phyloP scores from a whole-genome alignment of 805 yeast genomes.

The Candida andamanensis region DNA sequence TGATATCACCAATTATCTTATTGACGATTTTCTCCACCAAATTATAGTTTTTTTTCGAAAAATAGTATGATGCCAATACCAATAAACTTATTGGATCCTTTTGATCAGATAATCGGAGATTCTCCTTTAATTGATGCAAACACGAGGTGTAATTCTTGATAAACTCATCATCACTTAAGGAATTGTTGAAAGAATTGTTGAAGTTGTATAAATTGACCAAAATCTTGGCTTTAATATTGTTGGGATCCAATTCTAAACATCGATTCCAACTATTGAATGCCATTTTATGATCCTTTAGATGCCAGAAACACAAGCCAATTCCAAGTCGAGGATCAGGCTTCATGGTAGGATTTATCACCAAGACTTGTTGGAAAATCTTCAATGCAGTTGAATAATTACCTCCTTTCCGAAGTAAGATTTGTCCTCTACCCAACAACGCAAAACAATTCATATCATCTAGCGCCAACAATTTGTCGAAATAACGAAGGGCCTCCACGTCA shows the following conservation, averaged over 20 bases:
- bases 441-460: conserved; percentile 58
- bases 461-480: conserved; percentile 57
- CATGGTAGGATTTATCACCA: conserved; percentile 69
- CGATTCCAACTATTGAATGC: conserved; percentile 84
- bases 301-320: conserved; percentile 92
- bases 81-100: conserved; percentile 60
- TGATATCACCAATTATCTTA: conserved; percentile 35
- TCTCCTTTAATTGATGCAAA: conserved; percentile 41
- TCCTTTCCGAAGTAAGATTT: conserved; percentile 60
- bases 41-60: conserved; percentile 58
- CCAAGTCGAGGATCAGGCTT: conserved; percentile 94
- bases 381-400: conserved; percentile 70
- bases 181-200: conserved; percentile 53
- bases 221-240: conserved; percentile 55
- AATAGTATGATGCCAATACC: conserved; percentile 65
- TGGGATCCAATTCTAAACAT: conserved; percentile 59
- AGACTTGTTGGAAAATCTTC: conserved; percentile 76
- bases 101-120: conserved; percentile 31
- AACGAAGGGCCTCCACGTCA: conserved; percentile 65
- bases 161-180: conserved; percentile 60
- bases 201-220: conserved; percentile 65
- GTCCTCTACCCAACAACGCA: conserved; percentile 83
- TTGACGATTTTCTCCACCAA: conserved; percentile 53
- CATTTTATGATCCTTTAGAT: conserved; percentile 66
- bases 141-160: conserved; percentile 53